phyloP scores from a whole-genome alignment of 106 monocot species.

The Hemerocallis citrina region DNA sequence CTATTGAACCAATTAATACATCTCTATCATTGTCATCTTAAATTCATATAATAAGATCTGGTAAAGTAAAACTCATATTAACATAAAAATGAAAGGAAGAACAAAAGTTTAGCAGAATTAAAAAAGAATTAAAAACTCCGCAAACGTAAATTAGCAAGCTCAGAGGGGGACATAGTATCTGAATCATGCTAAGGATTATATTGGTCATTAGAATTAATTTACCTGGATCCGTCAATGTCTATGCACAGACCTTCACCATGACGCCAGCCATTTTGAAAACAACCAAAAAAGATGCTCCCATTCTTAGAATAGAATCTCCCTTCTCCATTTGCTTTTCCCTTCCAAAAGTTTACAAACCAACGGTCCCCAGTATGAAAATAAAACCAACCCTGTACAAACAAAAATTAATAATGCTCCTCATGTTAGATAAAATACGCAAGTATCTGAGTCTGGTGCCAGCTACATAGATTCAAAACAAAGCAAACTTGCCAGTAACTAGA shows the following conservation, averaged over 20 bases:
- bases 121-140: too few relatives aligned
- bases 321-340: constrained; percentile 86
- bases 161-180: not conserved
- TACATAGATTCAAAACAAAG: not conserved
- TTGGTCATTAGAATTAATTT: not conserved
- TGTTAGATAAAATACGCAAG: not conserved
- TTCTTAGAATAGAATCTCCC: constrained; percentile 79
- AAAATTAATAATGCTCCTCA: not conserved
- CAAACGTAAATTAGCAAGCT: too few relatives aligned
- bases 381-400: constrained; percentile 90
- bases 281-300: constrained; percentile 66
- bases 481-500: not conserved
- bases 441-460: not conserved
- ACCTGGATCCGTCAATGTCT: constrained; percentile 78
- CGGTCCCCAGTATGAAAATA: constrained; percentile 91
- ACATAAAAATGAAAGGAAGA: too few relatives aligned
- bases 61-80: not conserved
- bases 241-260: constrained; percentile 62
- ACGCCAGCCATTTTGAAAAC: constrained; percentile 87
- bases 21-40: too few relatives aligned
- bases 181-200: not conserved
- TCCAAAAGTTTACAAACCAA: constrained; percentile 97
- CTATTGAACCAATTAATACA: too few relatives aligned
- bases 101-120: too few relatives aligned
- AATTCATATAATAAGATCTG: not conserved